These are phyloP conservation scores for Escovopsis sp. DNA, from an alignment of 2,329 filamentous ascomycete genomes.

Conservation along the genomic window DNA sequence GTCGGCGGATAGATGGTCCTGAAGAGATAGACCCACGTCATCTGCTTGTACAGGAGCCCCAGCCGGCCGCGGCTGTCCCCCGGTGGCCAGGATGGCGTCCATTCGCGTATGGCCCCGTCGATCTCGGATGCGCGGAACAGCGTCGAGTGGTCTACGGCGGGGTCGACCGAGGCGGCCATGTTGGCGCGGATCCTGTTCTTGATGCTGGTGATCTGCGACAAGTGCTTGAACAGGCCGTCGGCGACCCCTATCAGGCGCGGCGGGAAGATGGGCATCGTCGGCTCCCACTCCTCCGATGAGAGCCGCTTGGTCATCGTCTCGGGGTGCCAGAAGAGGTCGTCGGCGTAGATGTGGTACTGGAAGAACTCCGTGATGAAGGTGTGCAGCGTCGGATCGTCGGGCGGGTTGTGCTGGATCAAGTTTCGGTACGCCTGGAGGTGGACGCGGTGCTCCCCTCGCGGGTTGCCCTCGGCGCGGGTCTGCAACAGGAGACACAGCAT, in stretches of 20 bases:
- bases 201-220: conserved; percentile 65
- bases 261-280: conserved; percentile 26
- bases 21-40: conserved; percentile 51
- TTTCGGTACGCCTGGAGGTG: conserved; percentile 65
- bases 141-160: conserved; percentile 57
- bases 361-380: conserved; percentile 62
- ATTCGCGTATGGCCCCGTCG: conserved; percentile 57
- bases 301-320: conserved; percentile 22
- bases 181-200: conserved; percentile 59
- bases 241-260: conserved; percentile 62
- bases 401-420: conserved; percentile 48
- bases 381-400: conserved; percentile 50
- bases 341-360: conserved; percentile 63
- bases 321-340: conserved; percentile 42
- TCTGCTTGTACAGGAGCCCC: conserved; percentile 46
- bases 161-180: conserved; percentile 45
- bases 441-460: conserved; percentile 56
- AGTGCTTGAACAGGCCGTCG: conserved; percentile 65
- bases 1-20: conserved; percentile 45
- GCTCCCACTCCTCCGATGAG: conserved; percentile 29
- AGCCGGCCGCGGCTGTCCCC: conserved; percentile 43
- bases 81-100: conserved; percentile 49
- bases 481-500: conserved; percentile 48
- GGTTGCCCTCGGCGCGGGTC: conserved; percentile 40
- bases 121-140: conserved; percentile 62